Evolutionary conservation across 139 green algal species (phyloP).

Genomic region (Tetratostichococcus sp.): DNA sequence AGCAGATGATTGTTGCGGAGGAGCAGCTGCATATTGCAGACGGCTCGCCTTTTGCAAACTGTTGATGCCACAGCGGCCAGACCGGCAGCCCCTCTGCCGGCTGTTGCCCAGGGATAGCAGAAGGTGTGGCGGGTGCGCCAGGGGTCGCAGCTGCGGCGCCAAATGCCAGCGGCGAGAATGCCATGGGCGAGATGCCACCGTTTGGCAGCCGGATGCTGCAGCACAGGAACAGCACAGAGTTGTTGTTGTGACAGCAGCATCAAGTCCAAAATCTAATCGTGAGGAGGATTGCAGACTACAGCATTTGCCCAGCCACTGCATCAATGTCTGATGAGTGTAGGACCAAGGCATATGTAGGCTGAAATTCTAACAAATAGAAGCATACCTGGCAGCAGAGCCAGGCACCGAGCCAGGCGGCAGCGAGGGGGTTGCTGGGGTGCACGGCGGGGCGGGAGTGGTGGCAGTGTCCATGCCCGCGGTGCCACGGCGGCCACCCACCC

Average conservation of each 20-base stretch:
- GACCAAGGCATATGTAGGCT: neutral
- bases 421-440: neutral
- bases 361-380: neutral
- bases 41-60: constrained; percentile 4
- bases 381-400: neutral
- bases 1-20: too few species aligned
- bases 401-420: neutral
- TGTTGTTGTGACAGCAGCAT: too few species aligned
- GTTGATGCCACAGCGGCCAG: constrained; percentile 29
- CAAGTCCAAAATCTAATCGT: too few species aligned
- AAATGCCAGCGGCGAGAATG: constrained; percentile 24
- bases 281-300: too few species aligned
- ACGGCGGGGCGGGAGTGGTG: neutral
- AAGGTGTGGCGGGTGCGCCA: neutral
- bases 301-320: too few species aligned
- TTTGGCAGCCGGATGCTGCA: constrained; percentile 28
- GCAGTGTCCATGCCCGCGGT: neutral
- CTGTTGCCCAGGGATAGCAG: constrained; percentile 13
- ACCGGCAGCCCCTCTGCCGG: constrained; percentile 3
- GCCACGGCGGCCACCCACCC: neutral
- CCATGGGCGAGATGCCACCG: constrained; percentile 32
- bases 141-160: constrained; percentile 2
- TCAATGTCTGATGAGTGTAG: too few species aligned
- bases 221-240: constrained; percentile 7
- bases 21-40: too few species aligned